Base-by-base conservation (phyloP, 2,329 filamentous ascomycete genomes). In the Beauveria varroae region DNA sequence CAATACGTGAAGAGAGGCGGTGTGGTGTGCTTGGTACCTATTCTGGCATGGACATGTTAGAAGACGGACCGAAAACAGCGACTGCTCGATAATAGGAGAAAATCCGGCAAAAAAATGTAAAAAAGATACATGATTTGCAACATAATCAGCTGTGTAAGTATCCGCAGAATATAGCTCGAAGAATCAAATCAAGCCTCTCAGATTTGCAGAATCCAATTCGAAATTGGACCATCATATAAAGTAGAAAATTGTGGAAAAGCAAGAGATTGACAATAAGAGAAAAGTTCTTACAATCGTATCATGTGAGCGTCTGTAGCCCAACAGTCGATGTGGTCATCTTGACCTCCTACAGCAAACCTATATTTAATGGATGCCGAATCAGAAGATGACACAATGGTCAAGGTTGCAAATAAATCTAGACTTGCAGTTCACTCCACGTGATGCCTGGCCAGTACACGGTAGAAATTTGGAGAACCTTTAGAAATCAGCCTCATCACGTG, bases 121-220 rank as follows among this genome's bases (percentile, higher is more conserved):
- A 14, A 14, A 49, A 50, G 8, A 44, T 20, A 57, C 24, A 58
- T n/a, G 16, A 55, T 47, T 26, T 24, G 61, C 43, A 44, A 14
- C 22, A 24, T 63, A 44, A 56, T 63, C 61, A 63, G 61, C 14
- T 60, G 56, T 56, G 46, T 57, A 43, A 49, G 65, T 63, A 30
- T 65, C 64, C 51, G 63, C 63, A 63, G 55, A 47, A 65, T 61
- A 65, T 60, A 57, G 57, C 61, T 65, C 65, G 69, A 68, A 67
- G 65, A 66, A 65, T 66, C 68, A 44, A 34, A 20, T 34, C 56
- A 64, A 74, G 64, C 75, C 72, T 70, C 74, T 79, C 71, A 73
- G 77, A 74, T 79, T 79, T 79, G 77, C 77, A 79, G 77, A 79
- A 79, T 78, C 77, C 77, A 73, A 69, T 69, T 60, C 46, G 66